Evolutionary conservation across 2,329 filamentous ascomycete genomes (phyloP).

Genomic region (Colletotrichum chrysophilum): DNA sequence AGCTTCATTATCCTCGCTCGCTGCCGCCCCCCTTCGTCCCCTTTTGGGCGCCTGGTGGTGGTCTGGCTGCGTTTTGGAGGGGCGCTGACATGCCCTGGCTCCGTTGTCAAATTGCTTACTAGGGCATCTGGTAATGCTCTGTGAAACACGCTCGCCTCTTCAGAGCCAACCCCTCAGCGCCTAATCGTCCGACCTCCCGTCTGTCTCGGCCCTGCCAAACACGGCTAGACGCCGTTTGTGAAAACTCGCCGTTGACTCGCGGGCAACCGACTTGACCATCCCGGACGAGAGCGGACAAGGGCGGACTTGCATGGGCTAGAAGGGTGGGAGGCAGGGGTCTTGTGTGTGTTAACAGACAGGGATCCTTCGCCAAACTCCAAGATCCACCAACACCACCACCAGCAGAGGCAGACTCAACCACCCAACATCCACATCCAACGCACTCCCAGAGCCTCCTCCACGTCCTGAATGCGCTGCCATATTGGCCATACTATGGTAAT

Average conservation of each 20-base stretch:
- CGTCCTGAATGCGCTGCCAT: not conserved
- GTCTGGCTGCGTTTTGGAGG: not conserved
- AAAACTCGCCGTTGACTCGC: not conserved
- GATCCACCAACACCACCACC: not conserved
- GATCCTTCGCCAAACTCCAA: not conserved
- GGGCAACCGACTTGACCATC: not conserved
- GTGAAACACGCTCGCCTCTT: slow-evolving; percentile 17
- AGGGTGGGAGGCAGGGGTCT: not conserved
- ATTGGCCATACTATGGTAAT: not conserved
- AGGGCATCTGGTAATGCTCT: slow-evolving; percentile 8
- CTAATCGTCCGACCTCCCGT: slow-evolving; percentile 17
- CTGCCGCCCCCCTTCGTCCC: not conserved
- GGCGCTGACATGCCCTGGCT: not conserved
- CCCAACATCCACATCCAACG: not conserved
- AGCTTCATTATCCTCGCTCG: not conserved
- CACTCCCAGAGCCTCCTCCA: not conserved
- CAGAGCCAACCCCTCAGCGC: slow-evolving; percentile 2
- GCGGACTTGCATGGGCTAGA: not conserved
- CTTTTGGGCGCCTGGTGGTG: not conserved
- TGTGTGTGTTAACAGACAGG: not conserved
- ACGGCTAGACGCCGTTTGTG: slow-evolving; percentile 17
- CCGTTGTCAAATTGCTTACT: slow-evolving; percentile 3
- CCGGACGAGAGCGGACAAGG: not conserved
- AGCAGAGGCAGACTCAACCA: not conserved
- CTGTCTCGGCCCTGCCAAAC: slow-evolving; percentile 14